Conservation (phyloP, 1,284 basidiomycete genomes). For the Sporisorium iseilematis-ciliati region DNA sequence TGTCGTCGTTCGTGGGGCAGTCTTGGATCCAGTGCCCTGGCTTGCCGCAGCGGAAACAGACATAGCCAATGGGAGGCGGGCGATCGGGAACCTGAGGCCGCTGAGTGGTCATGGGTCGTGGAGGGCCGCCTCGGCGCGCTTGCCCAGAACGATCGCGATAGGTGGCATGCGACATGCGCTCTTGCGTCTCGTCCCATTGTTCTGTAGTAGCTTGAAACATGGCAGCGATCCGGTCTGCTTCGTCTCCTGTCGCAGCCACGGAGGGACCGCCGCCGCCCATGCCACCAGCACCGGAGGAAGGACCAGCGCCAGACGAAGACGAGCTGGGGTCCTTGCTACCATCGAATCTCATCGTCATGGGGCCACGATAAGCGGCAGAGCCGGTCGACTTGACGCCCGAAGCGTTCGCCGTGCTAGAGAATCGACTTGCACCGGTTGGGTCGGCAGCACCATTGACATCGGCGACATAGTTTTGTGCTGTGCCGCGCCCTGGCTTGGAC, state of each 20-base stretch:
- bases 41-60: conserved; percentile 98
- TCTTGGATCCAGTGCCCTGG: conserved; percentile 98
- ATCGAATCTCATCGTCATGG: conserved; percentile 90
- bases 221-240: conserved; percentile 77
- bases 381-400: conserved; percentile 27
- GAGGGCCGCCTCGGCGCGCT: conserved; percentile 59
- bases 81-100: conserved; percentile 50
- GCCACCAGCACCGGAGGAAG: conserved; percentile 2
- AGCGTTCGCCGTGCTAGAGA: conserved; percentile 38
- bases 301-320: not conserved
- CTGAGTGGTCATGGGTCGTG: conserved; percentile 41
- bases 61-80: conserved; percentile 79
- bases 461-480: conserved; percentile 85
- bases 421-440: conserved; percentile 28
- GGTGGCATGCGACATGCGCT: conserved; percentile 85
- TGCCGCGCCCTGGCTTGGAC: conserved; percentile 87
- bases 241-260: conserved; percentile 45
- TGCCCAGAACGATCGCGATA: conserved; percentile 63
- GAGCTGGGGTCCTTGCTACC: conserved; percentile 18
- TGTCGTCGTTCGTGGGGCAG: conserved; percentile 96
- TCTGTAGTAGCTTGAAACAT: conserved; percentile 92
- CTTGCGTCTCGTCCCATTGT: conserved; percentile 95
- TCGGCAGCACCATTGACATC: conserved; percentile 70
- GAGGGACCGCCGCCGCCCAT: conserved; percentile 14
- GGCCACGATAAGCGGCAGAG: conserved; percentile 50